These are phyloP conservation scores for Cyberlindnera japonica DNA, from an alignment of 805 yeast species.

Conservation along the genomic window DNA sequence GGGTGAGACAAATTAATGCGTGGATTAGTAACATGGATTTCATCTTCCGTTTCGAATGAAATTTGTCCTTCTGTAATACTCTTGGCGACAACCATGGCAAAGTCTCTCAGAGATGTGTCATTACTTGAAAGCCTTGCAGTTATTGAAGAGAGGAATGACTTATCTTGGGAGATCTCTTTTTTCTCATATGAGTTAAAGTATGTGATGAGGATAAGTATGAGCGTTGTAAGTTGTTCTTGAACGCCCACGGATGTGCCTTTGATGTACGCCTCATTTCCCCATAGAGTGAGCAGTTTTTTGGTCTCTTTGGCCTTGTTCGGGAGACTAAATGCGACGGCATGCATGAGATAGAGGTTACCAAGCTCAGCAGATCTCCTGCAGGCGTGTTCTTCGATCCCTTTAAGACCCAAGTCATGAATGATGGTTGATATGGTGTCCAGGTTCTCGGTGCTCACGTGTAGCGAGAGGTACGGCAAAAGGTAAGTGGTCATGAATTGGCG, in stretches of 20 bases:
- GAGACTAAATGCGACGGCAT: constrained; percentile 12
- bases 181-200: constrained; percentile 26
- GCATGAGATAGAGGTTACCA: constrained; percentile 12
- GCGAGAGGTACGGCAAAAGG: constrained; percentile 19
- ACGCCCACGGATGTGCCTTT: constrained; percentile 35
- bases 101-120: constrained; percentile 39
- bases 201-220: constrained; percentile 38
- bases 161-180: constrained; percentile 31
- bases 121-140: constrained; percentile 51
- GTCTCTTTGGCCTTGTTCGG: constrained; percentile 2
- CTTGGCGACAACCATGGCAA: constrained; percentile 61
- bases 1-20: constrained; percentile 1
- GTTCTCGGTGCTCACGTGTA: constrained; percentile 7
- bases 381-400: constrained; percentile 9
- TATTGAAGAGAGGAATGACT: constrained; percentile 45
- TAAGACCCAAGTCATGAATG: constrained; percentile 6
- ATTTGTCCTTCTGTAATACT: constrained; percentile 30
- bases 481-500: constrained; percentile 17
- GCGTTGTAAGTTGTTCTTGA: constrained; percentile 49
- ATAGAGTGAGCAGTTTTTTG: constrained; percentile 20
- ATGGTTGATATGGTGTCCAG: constrained; percentile 12
- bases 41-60: constrained; percentile 30
- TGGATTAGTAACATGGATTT: constrained; percentile 3
- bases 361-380: constrained; percentile 8
- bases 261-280: constrained; percentile 38